Base-by-base conservation (phyloP, 352 stramenopile genomes). In the Lagenidium sp. region DNA sequence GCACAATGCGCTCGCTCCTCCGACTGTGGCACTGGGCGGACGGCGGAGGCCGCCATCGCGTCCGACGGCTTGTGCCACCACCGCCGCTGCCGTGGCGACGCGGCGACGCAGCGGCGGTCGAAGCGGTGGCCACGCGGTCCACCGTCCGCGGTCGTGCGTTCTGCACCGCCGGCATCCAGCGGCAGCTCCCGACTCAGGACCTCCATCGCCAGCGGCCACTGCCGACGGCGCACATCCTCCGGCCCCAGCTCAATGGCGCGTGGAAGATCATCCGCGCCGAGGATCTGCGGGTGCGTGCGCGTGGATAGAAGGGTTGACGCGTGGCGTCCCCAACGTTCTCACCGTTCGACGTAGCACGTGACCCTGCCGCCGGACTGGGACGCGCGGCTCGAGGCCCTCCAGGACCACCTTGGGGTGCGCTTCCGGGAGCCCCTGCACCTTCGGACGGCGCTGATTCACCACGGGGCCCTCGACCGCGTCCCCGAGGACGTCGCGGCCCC, bases 401-500 rank as follows among this genome's bases (percentile, higher is more conserved):
- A 93, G 41, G 21, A 61, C 18, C 68, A 61, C 6, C 78, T 88
- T 36, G 68, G 61, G 15, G 65, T 89, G 18, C 50, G 48, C 15
- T 93, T 93, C 44, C 55, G 61, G 18, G 62, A 93, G 41, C 24
- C 65, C 12, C 47, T 63, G 21, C 57, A 82, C 16, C 49, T 93
- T 15, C 65, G 83, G 51, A 83, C 73, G 38, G 77, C 80, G 40
- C 45, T 90, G 25, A 82, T 72, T 6, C 80, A 93, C 41, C 77
- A 87, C 38, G 78, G 80, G n/a, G 68, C 62, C 23, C 57, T 90
- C n/a, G 52, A 56, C 5, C 45, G 63, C 6, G 49, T 89, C 22
- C 57, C 61, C 0, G 23, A 51, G 1, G 47, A 58, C 10, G 56
- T 87, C 5, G 63, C 65, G 1, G 58, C 68, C 4, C n/a, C n/a